Evolutionary conservation across 2,329 filamentous ascomycete genomes (phyloP).

Genomic region (Penicillium freii): DNA sequence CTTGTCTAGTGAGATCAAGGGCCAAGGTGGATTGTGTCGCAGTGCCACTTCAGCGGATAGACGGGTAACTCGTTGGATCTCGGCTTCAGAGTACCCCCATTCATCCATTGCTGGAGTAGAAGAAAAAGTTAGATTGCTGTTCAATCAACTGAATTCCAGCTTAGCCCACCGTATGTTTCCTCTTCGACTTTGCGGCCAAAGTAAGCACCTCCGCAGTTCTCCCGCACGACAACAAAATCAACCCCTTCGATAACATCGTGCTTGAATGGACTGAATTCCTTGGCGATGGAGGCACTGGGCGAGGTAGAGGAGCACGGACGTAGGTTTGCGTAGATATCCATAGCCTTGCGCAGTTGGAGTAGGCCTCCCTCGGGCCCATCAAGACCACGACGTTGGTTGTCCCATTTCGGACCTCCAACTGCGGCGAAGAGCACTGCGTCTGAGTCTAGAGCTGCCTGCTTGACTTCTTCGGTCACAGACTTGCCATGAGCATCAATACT

Average conservation of each 20-base stretch:
- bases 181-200: slow-evolving; percentile 42
- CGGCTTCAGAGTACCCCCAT: slow-evolving; percentile 75
- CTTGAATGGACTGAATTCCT: slow-evolving; percentile 79
- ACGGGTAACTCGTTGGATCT: slow-evolving; percentile 79
- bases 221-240: slow-evolving; percentile 65
- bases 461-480: slow-evolving; percentile 74
- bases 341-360: slow-evolving; percentile 78
- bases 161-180: slow-evolving; percentile 33
- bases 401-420: slow-evolving; percentile 92
- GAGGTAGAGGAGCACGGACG: slow-evolving; percentile 75
- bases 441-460: slow-evolving; percentile 72
- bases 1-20: slow-evolving; percentile 84
- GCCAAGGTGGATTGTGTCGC: slow-evolving; percentile 66
- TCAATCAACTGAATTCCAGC: slow-evolving; percentile 22
- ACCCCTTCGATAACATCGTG: slow-evolving; percentile 75
- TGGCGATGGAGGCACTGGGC: slow-evolving; percentile 67
- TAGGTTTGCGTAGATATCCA: slow-evolving; percentile 86
- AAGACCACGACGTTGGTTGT: slow-evolving; percentile 60
- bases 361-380: slow-evolving; percentile 87
- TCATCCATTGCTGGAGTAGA: slow-evolving; percentile 59
- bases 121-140: not conserved
- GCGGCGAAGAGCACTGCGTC: slow-evolving; percentile 85
- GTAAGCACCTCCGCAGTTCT: slow-evolving; percentile 46
- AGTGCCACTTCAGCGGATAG: slow-evolving; percentile 75
- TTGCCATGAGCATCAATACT: slow-evolving; percentile 74